Evolutionary conservation across 345 rosid genomes (phyloP), one percentile per base, ranked within the genome.

Genomic region (Sisymbrium irio): DNA sequence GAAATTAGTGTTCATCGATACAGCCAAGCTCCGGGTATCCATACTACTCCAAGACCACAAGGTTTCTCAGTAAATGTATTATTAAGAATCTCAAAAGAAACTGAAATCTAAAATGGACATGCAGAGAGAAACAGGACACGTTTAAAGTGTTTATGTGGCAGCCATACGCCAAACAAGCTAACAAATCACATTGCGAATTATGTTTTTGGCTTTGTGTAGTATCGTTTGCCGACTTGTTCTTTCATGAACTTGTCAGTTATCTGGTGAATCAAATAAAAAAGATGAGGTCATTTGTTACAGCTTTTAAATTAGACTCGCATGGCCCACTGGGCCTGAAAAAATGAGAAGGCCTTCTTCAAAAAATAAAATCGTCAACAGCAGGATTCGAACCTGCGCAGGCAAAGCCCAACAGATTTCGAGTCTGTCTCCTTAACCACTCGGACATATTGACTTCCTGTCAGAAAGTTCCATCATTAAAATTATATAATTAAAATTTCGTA

Each of bases 351-450:
- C 4, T 49, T 20, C 22, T 45, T 17, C 4, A 8, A 49, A 2
- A 51, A 25, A 1, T 10, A 2, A 33, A 14, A 15, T 7, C 98
- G 97, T 92, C 97, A 88, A 87, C 91, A 90, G 96, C 92, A 92
- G 98, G 96, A 95, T 92, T 95, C 97, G 96, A 92, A 92, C 97
- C 99, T 90, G 97, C 96, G 97, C 99, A 84, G 97, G 97, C 96
- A 85, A 0, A 78, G 98, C 96, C 99, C 97, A 95, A 88, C 88
- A 87, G 97, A 92, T 87, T 95, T 95, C 97, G 97, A 92, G 91
- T 92, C 98, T 88, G 88, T 90, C 97, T 92, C 97, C 97, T 95
- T 89, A 88, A 89, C 97, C 97, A 92, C 96, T 90, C 97, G 94
- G 96, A 90, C 97, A 95, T 88, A 77, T 83, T 81, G 86, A 85